These are phyloP conservation scores for Funneliformis caledonium DNA, from an alignment of 371 early-diverging fungal species.

Conservation along the genomic window DNA sequence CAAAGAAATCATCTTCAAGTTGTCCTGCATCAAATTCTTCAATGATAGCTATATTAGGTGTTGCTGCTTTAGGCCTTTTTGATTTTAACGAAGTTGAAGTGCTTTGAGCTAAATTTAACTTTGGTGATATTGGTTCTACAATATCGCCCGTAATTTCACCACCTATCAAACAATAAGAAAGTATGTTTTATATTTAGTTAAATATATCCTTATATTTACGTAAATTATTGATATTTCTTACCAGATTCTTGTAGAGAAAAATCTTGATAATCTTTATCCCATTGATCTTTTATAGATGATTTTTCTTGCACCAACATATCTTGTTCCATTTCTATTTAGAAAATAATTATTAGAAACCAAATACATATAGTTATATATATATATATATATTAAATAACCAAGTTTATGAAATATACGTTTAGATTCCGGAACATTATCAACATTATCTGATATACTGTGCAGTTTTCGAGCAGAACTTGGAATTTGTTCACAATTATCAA, in stretches of 20 bases:
- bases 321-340: slow-evolving; percentile 4
- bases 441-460: background rate
- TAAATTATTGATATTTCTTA: background rate
- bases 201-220: too few species aligned
- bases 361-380: background rate
- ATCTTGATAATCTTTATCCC: slow-evolving; percentile 14
- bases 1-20: slow-evolving; percentile 39
- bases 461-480: background rate
- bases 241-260: slow-evolving; percentile 11
- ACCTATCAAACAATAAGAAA: background rate
- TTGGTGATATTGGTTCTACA: background rate
- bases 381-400: background rate
- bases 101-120: background rate
- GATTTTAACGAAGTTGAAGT: background rate
- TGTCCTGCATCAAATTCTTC: slow-evolving; percentile 38
- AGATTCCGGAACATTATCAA: background rate
- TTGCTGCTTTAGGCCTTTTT: background rate
- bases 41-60: slow-evolving; percentile 10
- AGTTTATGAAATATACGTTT: background rate
- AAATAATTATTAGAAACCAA: background rate
- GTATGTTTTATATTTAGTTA: background rate
- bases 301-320: slow-evolving; percentile 19
- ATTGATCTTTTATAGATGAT: slow-evolving; percentile 15
- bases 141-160: background rate
- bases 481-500: slow-evolving; percentile 39